Evolutionary conservation across 1,139 yeast species (phyloP), one percentile per base, ranked within the genome.

Genomic region (Kurtzmaniella quercitrusa): DNA sequence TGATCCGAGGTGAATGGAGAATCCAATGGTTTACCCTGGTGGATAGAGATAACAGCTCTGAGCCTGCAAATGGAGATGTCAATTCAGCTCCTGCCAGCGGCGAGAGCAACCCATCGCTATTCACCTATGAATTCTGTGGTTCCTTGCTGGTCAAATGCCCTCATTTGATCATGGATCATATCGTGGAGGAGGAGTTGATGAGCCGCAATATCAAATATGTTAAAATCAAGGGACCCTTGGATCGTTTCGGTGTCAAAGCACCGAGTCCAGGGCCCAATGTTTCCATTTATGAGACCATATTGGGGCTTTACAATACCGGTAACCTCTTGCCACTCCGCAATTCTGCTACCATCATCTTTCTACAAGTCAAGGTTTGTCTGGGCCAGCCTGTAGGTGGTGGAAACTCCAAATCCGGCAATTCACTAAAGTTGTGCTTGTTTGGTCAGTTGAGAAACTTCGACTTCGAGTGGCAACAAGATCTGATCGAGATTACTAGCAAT

Each of bases 1-100:
- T 85, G 1, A 62, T 73, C 5, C 71, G 75, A 46, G 88, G 88
- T 1, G 81, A 74, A 47, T 83, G 90, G 90, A 68, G 73, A 34
- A 60, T 83, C 45, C 78, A 70, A 48, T 82, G 79, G 85, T 60
- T 64, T 6, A 63, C 63, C 34, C 55, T 58, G 17, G 51, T 56
- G 29, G 52, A 51, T 18, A 48, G 50, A 8, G 44, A 47, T 17
- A 49, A 47, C 23, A 27, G 31, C 10, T 3, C 9, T 14, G 17
- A 14, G 12, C 11, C 3, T 16, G 8, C 25, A 10, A n/a, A n/a
- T n/a, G 31, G 23, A 19, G 38, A 34, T 3, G 14, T 10, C 14
- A 15, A 12, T 39, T n/a, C n/a, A n/a, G n/a, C n/a, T n/a, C n/a
- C n/a, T n/a, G n/a, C n/a, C n/a, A n/a, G n/a, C n/a, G n/a, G 15